These are phyloP conservation scores for Yarrowia deformans DNA, from an alignment of 805 yeast species.

Conservation along the genomic window DNA sequence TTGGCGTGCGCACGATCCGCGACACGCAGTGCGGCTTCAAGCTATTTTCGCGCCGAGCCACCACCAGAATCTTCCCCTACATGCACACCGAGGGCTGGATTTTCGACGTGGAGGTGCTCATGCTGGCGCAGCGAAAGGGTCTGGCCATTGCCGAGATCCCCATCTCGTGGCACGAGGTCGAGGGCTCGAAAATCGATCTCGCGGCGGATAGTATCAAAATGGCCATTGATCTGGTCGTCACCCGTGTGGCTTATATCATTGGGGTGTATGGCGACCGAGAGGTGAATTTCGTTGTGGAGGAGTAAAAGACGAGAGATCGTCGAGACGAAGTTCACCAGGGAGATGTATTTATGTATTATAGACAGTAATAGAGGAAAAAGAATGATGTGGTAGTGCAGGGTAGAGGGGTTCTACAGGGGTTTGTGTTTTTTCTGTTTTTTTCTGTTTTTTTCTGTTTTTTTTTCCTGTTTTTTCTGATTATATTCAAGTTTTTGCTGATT, in stretches of 20 bases:
- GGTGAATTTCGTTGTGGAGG: slow-evolving; percentile 16
- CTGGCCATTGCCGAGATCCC: slow-evolving; percentile 79
- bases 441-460: too few species aligned
- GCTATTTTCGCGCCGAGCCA: slow-evolving; percentile 77
- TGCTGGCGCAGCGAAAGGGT: slow-evolving; percentile 74
- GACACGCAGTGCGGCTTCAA: slow-evolving; percentile 99
- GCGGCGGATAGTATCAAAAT: slow-evolving; percentile 89
- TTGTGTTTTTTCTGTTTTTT: too few species aligned
- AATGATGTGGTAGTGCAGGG: neutral
- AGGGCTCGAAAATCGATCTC: slow-evolving; percentile 90
- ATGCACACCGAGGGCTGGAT: slow-evolving; percentile 99
- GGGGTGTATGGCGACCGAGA: slow-evolving; percentile 67
- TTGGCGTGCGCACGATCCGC: slow-evolving; percentile 84
- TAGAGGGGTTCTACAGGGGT: too few species aligned
- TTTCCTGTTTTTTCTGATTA: too few species aligned
- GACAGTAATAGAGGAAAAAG: slow-evolving; percentile 28
- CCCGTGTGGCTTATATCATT: slow-evolving; percentile 83
- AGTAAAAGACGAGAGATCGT: neutral
- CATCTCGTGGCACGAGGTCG: slow-evolving; percentile 96
- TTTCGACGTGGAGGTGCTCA: slow-evolving; percentile 90
- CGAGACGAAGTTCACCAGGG: neutral
- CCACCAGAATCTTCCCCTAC: slow-evolving; percentile 73
- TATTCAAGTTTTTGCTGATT: too few species aligned
- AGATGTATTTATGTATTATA: slow-evolving; percentile 38
- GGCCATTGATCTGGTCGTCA: slow-evolving; percentile 93